Conservation (phyloP, 225 moss, liverwort and hornwort species). For the Thuidium tamariscinum region DNA sequence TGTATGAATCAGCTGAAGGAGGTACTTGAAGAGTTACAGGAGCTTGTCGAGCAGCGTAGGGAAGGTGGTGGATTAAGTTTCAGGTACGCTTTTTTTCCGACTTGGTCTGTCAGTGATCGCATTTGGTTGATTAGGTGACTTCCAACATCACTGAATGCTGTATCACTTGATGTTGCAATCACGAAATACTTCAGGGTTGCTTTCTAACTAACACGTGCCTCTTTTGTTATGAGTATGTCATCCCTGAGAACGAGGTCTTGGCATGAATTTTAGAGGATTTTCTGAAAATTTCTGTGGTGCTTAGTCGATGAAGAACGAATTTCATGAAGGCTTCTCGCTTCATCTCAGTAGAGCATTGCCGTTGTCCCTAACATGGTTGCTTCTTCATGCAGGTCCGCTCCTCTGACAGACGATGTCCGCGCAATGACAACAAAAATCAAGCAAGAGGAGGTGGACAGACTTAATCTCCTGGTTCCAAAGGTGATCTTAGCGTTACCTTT, state of each 20-base stretch:
- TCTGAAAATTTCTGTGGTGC: neutral
- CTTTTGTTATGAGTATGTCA: neutral
- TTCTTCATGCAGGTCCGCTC: slow-evolving; percentile 24
- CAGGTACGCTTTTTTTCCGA: neutral
- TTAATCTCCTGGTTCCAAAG: slow-evolving; percentile 30
- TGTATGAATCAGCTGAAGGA: slow-evolving; percentile 32
- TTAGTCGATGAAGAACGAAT: neutral
- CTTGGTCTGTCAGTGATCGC: neutral
- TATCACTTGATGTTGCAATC: neutral
- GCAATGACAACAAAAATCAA: slow-evolving; percentile 30
- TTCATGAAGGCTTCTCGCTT: neutral
- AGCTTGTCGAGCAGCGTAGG: slow-evolving; percentile 32
- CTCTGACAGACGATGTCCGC: slow-evolving; percentile 19
- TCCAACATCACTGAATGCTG: neutral
- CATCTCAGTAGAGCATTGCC: neutral
- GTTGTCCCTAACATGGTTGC: neutral
- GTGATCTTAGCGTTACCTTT: neutral
- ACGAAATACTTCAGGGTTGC: neutral
- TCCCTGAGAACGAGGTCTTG: neutral
- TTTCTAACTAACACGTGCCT: neutral
- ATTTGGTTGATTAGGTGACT: neutral
- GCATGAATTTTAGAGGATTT: neutral
- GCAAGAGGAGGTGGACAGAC: slow-evolving; percentile 33
- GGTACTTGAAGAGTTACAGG: slow-evolving; percentile 37
- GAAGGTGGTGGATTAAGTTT: slow-evolving; percentile 34